Evolutionary conservation across 2,329 filamentous ascomycete species (phyloP).

Genomic region (Venturia asperata): DNA sequence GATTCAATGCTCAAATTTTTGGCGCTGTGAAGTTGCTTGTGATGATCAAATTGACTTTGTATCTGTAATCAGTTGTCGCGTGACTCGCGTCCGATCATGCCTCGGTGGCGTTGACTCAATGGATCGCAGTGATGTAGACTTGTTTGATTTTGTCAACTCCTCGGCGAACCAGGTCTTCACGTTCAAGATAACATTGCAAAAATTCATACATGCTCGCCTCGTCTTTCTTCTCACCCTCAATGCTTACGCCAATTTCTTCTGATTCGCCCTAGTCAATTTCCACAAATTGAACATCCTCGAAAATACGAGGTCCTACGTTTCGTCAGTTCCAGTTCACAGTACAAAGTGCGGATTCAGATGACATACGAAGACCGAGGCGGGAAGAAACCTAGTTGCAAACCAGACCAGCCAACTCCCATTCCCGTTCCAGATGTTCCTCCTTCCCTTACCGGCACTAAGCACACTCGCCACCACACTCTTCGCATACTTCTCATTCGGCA

Average conservation of each 20-base stretch:
- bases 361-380: constrained; percentile 34
- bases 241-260: constrained; percentile 25
- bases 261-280: constrained; percentile 36
- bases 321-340: constrained; percentile 26
- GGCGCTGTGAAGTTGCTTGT: too few species aligned
- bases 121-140: too few species aligned
- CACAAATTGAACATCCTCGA: constrained; percentile 46
- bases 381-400: constrained; percentile 44
- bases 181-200: too few species aligned
- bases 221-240: too few species aligned
- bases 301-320: constrained; percentile 38
- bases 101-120: too few species aligned
- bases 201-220: too few species aligned
- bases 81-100: too few species aligned
- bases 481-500: constrained; percentile 49
- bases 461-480: constrained; percentile 48
- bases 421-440: constrained; percentile 49
- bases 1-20: too few species aligned
- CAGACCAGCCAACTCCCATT: constrained; percentile 43
- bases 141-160: too few species aligned
- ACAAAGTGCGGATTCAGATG: background rate
- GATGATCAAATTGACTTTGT: too few species aligned
- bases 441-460: constrained; percentile 28
- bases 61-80: too few species aligned
- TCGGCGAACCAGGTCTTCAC: too few species aligned